Percentiles rank a stretch among this genome's conserved stretches.
Conservation (phyloP, 2,329 filamentous ascomycete species). For the Dothideomycetes sp. region DNA sequence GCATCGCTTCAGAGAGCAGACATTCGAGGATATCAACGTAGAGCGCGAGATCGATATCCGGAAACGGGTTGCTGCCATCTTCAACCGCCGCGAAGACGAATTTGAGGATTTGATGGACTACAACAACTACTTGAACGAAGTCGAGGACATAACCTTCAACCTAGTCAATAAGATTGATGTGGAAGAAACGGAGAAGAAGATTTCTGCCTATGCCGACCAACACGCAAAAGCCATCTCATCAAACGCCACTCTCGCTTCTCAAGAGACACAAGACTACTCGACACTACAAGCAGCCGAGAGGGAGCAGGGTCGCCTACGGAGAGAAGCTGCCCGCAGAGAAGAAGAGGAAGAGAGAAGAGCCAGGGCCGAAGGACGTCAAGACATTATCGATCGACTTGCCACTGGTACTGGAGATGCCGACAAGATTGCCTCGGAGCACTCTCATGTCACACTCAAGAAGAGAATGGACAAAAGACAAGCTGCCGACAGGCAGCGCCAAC, state of each 20-base stretch:
- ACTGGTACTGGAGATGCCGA: constrained; percentile 54
- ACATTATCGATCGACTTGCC: constrained; percentile 62
- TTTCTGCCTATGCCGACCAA: constrained; percentile 63
- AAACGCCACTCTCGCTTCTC: constrained; percentile 40
- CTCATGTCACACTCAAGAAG: constrained; percentile 62
- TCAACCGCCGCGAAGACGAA: constrained; percentile 84
- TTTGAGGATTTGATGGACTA: constrained; percentile 76
- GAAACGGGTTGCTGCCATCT: constrained; percentile 61
- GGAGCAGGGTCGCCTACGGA: constrained; percentile 54
- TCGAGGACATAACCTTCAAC: constrained; percentile 85
- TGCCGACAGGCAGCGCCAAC: constrained; percentile 30
- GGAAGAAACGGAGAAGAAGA: constrained; percentile 49
- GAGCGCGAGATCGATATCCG: constrained; percentile 90
- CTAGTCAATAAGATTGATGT: constrained; percentile 64
- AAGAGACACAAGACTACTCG: constrained; percentile 39
- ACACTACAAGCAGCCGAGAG: constrained; percentile 49
- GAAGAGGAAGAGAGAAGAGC: constrained; percentile 61
- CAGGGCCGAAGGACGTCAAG: constrained; percentile 54
- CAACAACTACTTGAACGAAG: constrained; percentile 90
- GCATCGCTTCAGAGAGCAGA: constrained; percentile 74
- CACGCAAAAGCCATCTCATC: constrained; percentile 52
- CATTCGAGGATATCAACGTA: constrained; percentile 75
- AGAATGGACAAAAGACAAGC: constrained; percentile 53
- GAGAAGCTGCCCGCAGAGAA: constrained; percentile 55
- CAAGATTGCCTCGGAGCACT: constrained; percentile 42